phyloP scores from a whole-genome alignment of 75 land plant species.

The Cunninghamia lanceolata region DNA sequence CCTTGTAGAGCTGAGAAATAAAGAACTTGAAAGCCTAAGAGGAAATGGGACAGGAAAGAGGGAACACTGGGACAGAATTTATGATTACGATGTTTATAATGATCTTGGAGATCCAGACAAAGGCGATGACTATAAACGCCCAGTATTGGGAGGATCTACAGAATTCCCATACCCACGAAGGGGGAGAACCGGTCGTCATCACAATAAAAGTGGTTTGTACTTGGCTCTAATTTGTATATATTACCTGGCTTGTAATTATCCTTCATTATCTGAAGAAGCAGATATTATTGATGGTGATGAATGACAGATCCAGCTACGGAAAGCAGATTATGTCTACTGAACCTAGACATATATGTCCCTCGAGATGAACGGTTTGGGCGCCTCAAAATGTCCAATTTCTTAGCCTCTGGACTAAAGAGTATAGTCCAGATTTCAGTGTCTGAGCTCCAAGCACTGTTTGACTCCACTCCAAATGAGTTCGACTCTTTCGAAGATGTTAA shows the following conservation, averaged over 20 bases:
- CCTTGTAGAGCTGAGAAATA: constrained; percentile 24
- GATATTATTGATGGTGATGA: too few relatives aligned
- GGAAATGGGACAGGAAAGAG: constrained; percentile 47
- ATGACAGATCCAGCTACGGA: constrained; percentile 19
- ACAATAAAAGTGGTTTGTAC: constrained; percentile 28
- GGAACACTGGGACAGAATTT: too few relatives aligned
- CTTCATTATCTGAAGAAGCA: too few relatives aligned
- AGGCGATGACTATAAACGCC: too few relatives aligned
- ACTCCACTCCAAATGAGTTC: not conserved
- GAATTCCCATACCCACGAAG: too few relatives aligned
- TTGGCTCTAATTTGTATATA: not conserved
- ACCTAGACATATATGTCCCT: constrained; percentile 17
- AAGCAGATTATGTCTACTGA: not conserved
- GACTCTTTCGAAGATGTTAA: constrained; percentile 13
- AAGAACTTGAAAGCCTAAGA: constrained; percentile 28
- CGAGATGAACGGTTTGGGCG: constrained; percentile 23
- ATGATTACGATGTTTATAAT: too few relatives aligned
- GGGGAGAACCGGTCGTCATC: too few relatives aligned
- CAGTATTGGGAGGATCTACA: too few relatives aligned
- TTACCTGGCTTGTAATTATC: too few relatives aligned
- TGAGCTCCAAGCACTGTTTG: not conserved
- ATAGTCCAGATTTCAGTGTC: not conserved
- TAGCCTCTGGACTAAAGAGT: constrained; percentile 5
- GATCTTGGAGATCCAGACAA: too few relatives aligned
- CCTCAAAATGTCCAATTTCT: constrained; percentile 15